Evolutionary conservation across 139 green algal genomes (phyloP).

Genomic region (Micromonas pusilla): DNA sequence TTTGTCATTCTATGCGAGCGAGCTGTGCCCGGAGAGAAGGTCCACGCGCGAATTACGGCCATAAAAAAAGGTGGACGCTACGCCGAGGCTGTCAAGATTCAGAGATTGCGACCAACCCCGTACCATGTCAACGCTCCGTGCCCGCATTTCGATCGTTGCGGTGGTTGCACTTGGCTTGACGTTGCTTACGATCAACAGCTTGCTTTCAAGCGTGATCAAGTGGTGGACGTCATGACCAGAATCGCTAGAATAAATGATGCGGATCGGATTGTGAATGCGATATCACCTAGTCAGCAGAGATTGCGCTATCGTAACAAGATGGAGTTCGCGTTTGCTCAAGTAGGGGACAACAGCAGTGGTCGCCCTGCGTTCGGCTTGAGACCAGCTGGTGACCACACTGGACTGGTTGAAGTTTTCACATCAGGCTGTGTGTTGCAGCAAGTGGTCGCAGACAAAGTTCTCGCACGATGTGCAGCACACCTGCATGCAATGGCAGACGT

Average conservation of each 20-base stretch:
- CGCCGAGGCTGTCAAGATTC: constrained; percentile 49
- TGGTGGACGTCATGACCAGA: constrained; percentile 56
- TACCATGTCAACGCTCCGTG: too few species aligned
- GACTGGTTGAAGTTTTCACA: constrained; percentile 13
- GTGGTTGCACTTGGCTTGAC: constrained; percentile 74
- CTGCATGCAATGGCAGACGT: too few species aligned
- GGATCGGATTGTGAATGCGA: neutral
- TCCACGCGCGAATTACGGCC: constrained; percentile 44
- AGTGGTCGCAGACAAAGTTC: constrained; percentile 29
- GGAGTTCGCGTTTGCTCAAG: constrained; percentile 52
- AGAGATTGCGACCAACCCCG: constrained; percentile 34
- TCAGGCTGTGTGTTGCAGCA: constrained; percentile 35
- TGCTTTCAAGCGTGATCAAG: constrained; percentile 50
- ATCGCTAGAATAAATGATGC: constrained; percentile 47
- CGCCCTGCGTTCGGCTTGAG: constrained; percentile 35
- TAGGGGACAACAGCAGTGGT: neutral
- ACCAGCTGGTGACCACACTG: constrained; percentile 31
- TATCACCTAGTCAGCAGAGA: neutral
- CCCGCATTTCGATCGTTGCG: constrained; percentile 58
- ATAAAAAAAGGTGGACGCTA: constrained; percentile 38
- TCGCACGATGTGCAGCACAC: too few species aligned
- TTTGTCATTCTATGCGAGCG: constrained; percentile 60
- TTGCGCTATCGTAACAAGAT: constrained; percentile 79
- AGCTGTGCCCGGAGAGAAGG: constrained; percentile 61
- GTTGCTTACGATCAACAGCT: constrained; percentile 68